phyloP scores from a whole-genome alignment of 176 grass and related monocot species.

The Aegilops bicornis region DNA sequence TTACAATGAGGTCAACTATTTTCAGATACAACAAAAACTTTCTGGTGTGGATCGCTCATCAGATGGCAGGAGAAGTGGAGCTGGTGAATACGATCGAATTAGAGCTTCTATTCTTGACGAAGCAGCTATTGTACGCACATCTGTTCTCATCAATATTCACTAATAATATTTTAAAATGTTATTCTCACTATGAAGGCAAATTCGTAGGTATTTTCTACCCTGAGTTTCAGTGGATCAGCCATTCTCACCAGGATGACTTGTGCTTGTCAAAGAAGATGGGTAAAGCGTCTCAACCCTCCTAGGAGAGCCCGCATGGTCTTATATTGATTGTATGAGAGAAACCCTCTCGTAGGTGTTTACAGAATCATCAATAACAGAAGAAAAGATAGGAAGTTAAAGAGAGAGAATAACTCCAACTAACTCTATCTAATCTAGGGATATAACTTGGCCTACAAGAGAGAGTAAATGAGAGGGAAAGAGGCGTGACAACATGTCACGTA shows the following conservation, averaged over 20 bases:
- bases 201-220: slow-evolving; percentile 90
- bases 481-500: too few species aligned
- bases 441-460: too few species aligned
- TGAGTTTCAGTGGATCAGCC: slow-evolving; percentile 90
- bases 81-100: slow-evolving; percentile 71
- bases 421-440: too few species aligned
- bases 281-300: too few species aligned
- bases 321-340: too few species aligned
- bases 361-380: too few species aligned
- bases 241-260: slow-evolving; percentile 81
- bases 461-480: too few species aligned
- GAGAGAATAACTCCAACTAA: too few species aligned
- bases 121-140: slow-evolving; percentile 74
- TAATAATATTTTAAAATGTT: slow-evolving; percentile 12
- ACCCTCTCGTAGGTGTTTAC: too few species aligned
- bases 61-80: slow-evolving; percentile 51
- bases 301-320: too few species aligned
- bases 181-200: slow-evolving; percentile 25
- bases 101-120: slow-evolving; percentile 84
- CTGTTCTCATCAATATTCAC: slow-evolving; percentile 10
- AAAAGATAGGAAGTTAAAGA: too few species aligned
- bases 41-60: slow-evolving; percentile 55
- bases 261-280: too few species aligned
- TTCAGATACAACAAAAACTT: slow-evolving; percentile 89
- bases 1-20: slow-evolving; percentile 31